Evolutionary conservation across 306 rosid species (phyloP).

Genomic region (Senna tora): DNA sequence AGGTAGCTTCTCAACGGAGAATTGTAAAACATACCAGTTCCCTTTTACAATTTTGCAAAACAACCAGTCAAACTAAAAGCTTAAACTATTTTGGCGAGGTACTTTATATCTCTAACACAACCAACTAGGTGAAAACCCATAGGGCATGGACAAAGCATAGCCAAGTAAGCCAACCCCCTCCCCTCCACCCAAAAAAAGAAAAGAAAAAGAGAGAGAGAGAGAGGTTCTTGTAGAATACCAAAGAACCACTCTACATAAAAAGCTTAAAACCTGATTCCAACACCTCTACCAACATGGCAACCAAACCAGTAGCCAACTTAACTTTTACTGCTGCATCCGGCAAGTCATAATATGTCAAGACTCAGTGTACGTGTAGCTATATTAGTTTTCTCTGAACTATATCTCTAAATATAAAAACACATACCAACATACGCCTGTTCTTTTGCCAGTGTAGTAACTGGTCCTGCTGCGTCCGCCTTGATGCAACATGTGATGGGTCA

Average conservation of each 20-base stretch:
- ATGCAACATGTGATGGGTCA: conserved; percentile 36
- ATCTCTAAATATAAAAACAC: neutral
- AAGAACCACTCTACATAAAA: neutral
- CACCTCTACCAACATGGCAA: neutral
- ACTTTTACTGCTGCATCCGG: neutral
- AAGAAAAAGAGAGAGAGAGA: neutral
- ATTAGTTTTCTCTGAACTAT: neutral
- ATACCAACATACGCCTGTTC: conserved; percentile 80
- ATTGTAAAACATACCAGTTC: neutral
- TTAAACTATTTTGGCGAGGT: neutral
- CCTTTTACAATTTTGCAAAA: neutral
- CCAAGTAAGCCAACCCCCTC: too few relatives aligned
- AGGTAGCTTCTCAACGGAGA: neutral
- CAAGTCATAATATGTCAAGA: neutral
- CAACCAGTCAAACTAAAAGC: neutral
- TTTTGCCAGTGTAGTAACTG: conserved; percentile 83
- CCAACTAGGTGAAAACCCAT: neutral
- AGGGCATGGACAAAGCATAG: neutral
- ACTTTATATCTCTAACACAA: neutral
- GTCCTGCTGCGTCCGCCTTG: conserved; percentile 73
- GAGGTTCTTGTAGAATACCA: neutral
- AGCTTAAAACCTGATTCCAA: neutral
- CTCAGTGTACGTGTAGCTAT: neutral
- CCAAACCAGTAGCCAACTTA: neutral
- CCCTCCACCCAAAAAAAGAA: too few relatives aligned